phyloP scores from a whole-genome alignment of 495 filamentous ascomycete genomes.

The Trichocladium antarcticum region DNA sequence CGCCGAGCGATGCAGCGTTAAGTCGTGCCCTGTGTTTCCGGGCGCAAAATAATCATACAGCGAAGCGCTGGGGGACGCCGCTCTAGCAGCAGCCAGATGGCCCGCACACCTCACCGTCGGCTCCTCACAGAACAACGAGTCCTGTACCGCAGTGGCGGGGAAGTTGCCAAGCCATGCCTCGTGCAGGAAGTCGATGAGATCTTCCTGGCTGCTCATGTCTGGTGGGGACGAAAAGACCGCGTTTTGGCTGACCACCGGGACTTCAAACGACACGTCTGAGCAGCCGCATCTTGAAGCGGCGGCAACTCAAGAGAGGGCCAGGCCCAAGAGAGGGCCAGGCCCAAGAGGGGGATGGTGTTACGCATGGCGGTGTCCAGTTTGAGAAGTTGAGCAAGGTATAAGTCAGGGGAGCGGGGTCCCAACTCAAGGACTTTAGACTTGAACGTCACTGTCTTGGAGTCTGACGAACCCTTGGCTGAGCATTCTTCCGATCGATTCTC shows the following conservation, averaged over 20 bases:
- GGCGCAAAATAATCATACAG: background rate
- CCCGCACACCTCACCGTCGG: background rate
- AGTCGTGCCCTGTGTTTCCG: background rate
- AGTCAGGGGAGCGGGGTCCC: no score
- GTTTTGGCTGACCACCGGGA: background rate
- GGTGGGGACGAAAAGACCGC: slow-evolving; percentile 1
- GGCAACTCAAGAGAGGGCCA: background rate
- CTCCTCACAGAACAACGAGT: slow-evolving; percentile 1
- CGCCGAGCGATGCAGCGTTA: slow-evolving; percentile 11
- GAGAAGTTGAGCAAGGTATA: no score
- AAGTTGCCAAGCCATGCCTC: background rate
- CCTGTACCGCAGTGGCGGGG: background rate
- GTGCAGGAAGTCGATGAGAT: background rate
- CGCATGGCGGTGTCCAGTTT: slow-evolving; percentile 5
- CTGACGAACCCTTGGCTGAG: no score
- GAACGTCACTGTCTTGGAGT: no score
- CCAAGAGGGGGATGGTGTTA: background rate
- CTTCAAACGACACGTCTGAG: slow-evolving; percentile 3
- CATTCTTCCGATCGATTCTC: no score
- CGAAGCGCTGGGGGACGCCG: background rate
- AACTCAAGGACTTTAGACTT: no score
- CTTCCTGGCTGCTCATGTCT: background rate
- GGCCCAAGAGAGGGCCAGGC: background rate
- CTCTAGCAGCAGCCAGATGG: background rate
- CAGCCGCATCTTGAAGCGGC: background rate